These are phyloP conservation scores for Colletotrichum sp. DNA, from an alignment of 2,329 filamentous ascomycete species.

Conservation along the genomic window DNA sequence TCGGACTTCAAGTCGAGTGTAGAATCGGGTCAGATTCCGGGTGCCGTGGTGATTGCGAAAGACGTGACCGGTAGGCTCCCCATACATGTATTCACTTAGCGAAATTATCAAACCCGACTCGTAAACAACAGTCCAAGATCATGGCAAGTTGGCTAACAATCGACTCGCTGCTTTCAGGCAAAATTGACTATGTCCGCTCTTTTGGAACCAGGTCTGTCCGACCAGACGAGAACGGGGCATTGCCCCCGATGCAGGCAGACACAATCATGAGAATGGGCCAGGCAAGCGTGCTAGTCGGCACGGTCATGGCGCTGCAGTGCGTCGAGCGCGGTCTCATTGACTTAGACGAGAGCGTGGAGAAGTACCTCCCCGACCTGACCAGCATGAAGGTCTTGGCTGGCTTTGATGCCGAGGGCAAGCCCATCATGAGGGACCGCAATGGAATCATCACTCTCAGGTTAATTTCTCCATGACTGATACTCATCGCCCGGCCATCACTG, in stretches of 20 bases:
- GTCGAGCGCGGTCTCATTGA: conserved; percentile 56
- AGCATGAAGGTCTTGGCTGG: conserved; percentile 53
- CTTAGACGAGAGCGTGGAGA: conserved; percentile 49
- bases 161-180: not conserved
- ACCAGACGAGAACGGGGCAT: conserved; percentile 27
- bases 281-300: conserved; percentile 50
- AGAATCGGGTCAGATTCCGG: not conserved
- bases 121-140: not conserved
- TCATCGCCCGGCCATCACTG: not conserved
- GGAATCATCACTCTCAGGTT: conserved; percentile 47
- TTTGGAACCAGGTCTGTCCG: not conserved
- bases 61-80: not conserved
- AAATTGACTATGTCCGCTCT: conserved; percentile 1
- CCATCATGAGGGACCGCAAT: conserved; percentile 34
- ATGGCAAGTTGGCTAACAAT: not conserved
- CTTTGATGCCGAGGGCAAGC: conserved; percentile 45
- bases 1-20: not conserved
- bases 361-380: conserved; percentile 52
- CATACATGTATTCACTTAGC: not conserved
- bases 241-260: conserved; percentile 33
- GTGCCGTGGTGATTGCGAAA: not conserved
- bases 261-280: conserved; percentile 40
- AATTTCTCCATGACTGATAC: not conserved
- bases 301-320: conserved; percentile 56
- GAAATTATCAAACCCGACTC: not conserved